phyloP scores from a whole-genome alignment of 352 stramenopile species.

The Pythium brachiatum region DNA sequence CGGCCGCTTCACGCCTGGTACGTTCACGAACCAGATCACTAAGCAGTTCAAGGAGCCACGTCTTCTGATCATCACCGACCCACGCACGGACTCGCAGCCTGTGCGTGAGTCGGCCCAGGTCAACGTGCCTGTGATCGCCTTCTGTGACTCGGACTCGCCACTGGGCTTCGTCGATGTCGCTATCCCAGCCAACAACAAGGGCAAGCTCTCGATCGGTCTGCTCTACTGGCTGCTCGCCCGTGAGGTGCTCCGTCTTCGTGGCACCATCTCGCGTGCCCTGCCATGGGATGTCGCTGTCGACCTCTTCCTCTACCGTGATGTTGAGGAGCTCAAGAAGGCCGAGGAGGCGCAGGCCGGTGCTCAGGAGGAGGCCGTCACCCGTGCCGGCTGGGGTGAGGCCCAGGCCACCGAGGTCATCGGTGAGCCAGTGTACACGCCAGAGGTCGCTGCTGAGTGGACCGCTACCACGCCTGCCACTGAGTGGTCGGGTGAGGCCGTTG shows the following conservation, averaged over 20 bases:
- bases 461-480: conserved; percentile 46
- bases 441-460: conserved; percentile 64
- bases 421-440: conserved; percentile 56
- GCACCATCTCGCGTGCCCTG: conserved; percentile 92
- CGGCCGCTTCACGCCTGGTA: conserved; percentile 99
- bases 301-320: conserved; percentile 99
- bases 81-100: conserved; percentile 96
- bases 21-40: conserved; percentile 99
- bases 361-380: conserved; percentile 61
- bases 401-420: conserved; percentile 39
- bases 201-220: conserved; percentile 99
- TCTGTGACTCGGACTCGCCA: conserved; percentile 99
- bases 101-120: conserved; percentile 99
- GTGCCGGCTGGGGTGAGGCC: conserved; percentile 71
- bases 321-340: conserved; percentile 99
- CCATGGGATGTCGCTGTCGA: conserved; percentile 99
- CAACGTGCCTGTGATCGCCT: conserved; percentile 99
- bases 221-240: conserved; percentile 99
- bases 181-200: conserved; percentile 99
- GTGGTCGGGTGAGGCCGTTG: conserved; percentile 73
- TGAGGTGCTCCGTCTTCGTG: conserved; percentile 97
- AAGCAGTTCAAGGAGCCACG: conserved; percentile 99
- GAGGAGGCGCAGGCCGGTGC: conserved; percentile 95
- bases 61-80: conserved; percentile 99
- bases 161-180: conserved; percentile 99